A percentile compares a stretch with the other conserved stretches of the same genome.
These are phyloP conservation scores for Annulohypoxylon stygium DNA, from an alignment of 495 filamentous ascomycete species.

Conservation along the genomic window DNA sequence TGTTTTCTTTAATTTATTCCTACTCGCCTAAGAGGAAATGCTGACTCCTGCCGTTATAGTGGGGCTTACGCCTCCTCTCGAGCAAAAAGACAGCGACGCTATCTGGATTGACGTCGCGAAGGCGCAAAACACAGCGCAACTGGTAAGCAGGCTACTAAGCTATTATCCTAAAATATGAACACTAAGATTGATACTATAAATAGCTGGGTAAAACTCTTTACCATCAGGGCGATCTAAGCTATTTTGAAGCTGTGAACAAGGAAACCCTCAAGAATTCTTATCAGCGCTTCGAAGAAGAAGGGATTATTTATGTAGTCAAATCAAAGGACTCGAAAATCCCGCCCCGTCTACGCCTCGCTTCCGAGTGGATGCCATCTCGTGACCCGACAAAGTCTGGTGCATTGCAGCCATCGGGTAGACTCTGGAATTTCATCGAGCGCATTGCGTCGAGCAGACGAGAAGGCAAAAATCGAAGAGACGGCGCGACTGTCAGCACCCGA, in stretches of 20 bases:
- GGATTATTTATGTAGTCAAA: constrained; percentile 81
- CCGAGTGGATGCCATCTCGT: constrained; percentile 82
- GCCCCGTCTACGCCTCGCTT: constrained; percentile 73
- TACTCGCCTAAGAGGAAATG: too few relatives aligned
- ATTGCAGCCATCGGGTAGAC: constrained; percentile 74
- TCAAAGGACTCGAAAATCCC: constrained; percentile 69
- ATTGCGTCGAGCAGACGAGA: constrained; percentile 87
- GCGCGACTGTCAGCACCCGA: constrained; percentile 86
- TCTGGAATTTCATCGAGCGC: constrained; percentile 92
- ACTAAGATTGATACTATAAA: constrained; percentile 41
- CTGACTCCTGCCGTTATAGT: constrained; percentile 46
- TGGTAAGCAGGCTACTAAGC: constrained; percentile 64
- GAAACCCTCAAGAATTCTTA: constrained; percentile 95
- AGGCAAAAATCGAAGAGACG: constrained; percentile 94
- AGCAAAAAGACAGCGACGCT: constrained; percentile 63
- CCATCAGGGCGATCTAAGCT: constrained; percentile 95
- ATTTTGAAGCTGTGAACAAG: constrained; percentile 98
- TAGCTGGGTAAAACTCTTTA: constrained; percentile 96
- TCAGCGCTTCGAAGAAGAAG: constrained; percentile 88
- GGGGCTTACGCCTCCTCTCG: constrained; percentile 80
- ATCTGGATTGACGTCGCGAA: constrained; percentile 83
- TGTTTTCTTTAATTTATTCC: too few relatives aligned
- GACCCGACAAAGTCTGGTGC: constrained; percentile 67
- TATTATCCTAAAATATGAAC: background rate
- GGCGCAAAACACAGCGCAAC: constrained; percentile 84